Base-by-base conservation (phyloP, 1,139 yeast species). In the Pichia norvegensis region DNA sequence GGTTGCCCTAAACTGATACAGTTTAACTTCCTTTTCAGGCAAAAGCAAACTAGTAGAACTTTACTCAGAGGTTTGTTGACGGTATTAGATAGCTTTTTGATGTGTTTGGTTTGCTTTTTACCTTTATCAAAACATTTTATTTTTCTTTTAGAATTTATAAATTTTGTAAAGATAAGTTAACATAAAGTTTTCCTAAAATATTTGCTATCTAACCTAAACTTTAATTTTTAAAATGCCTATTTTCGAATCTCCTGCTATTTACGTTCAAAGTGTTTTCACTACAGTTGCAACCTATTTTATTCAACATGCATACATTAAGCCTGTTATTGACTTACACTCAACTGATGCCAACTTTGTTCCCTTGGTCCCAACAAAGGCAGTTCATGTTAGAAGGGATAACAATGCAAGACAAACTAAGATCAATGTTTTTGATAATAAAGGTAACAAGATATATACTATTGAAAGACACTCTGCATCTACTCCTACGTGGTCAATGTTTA, bases 401-500 rank as follows among this genome's bases (percentile, higher is more conserved):
- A 67, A 64, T 27, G 73, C 72, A 53, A 67, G 69, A 42, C 69
- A 67, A 45, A 68, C 72, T 22, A 60, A 63, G 22, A 67, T 76
- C 42, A 75, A 73, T 52, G 78, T 79, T 4, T 79, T 73, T 56
- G 73, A 71, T 53, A 62, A 62, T 25, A 50, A 56, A 25, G 72
- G 76, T 20, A 60, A 58, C 25, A 72, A 72, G 52, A 59, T 68
- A 5, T 78, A 71, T 57, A 67, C 78, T 3, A 66, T 78, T 57
- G 81, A 78, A 61, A 66, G 81, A 41, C 66, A 68, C 50, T 67
- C 77, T n/a, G 60, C 73, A 9, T 58, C 68, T 43, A 70, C 71
- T 43, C 78, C 79, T 14, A 69, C 71, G 29, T 79, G 84, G 84
- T 61, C 72, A 20, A 58, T 78, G 60, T 61, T 69, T 31, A 65